Percentiles rank a stretch among this genome's conserved stretches.
Evolutionary conservation across 2,329 filamentous ascomycete species (phyloP).

Genomic region (Chaetomiaceae sp.): DNA sequence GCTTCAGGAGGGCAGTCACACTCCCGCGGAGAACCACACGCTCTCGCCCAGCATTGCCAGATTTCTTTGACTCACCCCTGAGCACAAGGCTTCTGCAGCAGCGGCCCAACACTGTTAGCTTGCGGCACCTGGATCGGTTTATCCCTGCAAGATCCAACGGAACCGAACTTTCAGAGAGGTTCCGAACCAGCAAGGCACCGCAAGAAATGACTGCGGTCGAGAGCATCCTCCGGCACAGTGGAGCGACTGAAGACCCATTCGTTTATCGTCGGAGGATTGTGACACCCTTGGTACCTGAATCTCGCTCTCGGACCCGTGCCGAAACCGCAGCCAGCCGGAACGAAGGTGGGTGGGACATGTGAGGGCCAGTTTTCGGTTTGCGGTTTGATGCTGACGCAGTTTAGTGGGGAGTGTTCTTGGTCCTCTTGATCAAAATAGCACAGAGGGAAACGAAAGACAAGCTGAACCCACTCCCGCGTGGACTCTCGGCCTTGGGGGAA

Average conservation of each 20-base stretch:
- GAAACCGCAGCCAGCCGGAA: conserved; percentile 27
- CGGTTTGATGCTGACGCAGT: neutral
- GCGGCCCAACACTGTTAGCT: conserved; percentile 25
- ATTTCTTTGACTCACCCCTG: conserved; percentile 9
- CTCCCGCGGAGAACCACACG: conserved; percentile 14
- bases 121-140: conserved; percentile 44
- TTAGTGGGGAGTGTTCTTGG: conserved; percentile 28
- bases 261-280: conserved; percentile 31
- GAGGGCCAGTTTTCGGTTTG: neutral
- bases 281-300: conserved; percentile 25
- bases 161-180: conserved; percentile 39
- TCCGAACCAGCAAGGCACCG: conserved; percentile 40
- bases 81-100: conserved; percentile 10
- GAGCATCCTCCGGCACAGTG: conserved; percentile 40
- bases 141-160: conserved; percentile 40
- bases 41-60: conserved; percentile 11
- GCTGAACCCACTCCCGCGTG: conserved; percentile 67
- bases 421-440: conserved; percentile 24
- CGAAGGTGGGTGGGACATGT: conserved; percentile 19
- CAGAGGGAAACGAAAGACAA: conserved; percentile 35
- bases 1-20: conserved; percentile 13
- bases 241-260: conserved; percentile 41
- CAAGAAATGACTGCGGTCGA: conserved; percentile 41
- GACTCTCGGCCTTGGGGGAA: conserved; percentile 62
- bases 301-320: conserved; percentile 27